Conservation (phyloP, 768 basidiomycete species). For the Russula sp. region DNA sequence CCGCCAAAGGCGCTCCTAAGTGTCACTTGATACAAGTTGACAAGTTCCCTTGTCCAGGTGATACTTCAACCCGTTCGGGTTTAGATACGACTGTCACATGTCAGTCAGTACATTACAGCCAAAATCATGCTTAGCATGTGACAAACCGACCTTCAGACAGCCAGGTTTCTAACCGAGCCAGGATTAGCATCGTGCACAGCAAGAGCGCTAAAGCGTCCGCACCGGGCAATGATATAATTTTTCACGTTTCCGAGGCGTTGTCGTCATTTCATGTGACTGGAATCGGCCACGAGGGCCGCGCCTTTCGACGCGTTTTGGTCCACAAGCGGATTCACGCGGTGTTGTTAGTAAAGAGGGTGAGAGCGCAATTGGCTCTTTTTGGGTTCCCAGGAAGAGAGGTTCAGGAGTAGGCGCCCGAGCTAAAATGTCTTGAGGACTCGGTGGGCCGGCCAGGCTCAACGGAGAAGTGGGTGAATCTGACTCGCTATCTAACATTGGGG, state of each 20-base stretch:
- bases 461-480: slow-evolving; percentile 24
- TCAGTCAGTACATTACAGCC: slow-evolving; percentile 17
- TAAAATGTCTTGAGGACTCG: slow-evolving; percentile 25
- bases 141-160: slow-evolving; percentile 50
- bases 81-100: slow-evolving; percentile 51
- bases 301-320: slow-evolving; percentile 23
- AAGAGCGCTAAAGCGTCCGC: slow-evolving; percentile 1
- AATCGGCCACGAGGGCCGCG: slow-evolving; percentile 31
- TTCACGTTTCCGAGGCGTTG: slow-evolving; percentile 30
- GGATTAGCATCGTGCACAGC: slow-evolving; percentile 5
- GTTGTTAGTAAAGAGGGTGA: slow-evolving; percentile 25
- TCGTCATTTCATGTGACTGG: slow-evolving; percentile 25
- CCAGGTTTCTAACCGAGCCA: slow-evolving; percentile 38
- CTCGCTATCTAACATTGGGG: slow-evolving; percentile 19
- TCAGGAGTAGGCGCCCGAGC: slow-evolving; percentile 6
- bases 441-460: slow-evolving; percentile 11
- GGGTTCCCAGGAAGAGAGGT: neutral
- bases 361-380: slow-evolving; percentile 27
- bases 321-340: slow-evolving; percentile 23
- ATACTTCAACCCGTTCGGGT: slow-evolving; percentile 66
- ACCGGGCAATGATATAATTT: slow-evolving; percentile 30
- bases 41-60: slow-evolving; percentile 68
- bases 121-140: neutral
- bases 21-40: slow-evolving; percentile 37
- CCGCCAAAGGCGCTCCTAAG: neutral